Percentiles rank a stretch among this genome's conserved stretches.
phyloP scores from a whole-genome alignment of 2,329 filamentous ascomycete species.

The Monosporascus sp. region DNA sequence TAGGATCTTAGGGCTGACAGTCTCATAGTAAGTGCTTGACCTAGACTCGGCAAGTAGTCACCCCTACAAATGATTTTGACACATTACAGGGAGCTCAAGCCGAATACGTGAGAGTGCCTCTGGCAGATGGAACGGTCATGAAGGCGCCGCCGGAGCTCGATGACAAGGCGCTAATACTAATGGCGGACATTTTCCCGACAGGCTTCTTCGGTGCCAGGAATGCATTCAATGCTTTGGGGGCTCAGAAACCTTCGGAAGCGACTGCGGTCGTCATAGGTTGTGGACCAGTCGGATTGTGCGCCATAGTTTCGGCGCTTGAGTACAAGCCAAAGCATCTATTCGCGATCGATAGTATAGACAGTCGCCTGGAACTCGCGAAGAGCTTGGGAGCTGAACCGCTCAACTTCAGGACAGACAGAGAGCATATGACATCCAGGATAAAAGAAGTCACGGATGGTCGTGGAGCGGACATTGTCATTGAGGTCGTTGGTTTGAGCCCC shows the following conservation, averaged over 20 bases:
- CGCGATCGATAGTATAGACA: constrained; percentile 73
- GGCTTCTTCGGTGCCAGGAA: constrained; percentile 80
- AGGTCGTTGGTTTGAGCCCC: constrained; percentile 66
- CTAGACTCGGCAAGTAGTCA: no score
- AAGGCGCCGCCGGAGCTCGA: constrained; percentile 67
- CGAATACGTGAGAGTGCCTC: constrained; percentile 74
- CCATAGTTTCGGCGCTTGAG: constrained; percentile 70
- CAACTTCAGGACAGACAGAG: constrained; percentile 66
- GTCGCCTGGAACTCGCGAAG: constrained; percentile 67
- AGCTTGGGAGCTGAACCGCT: constrained; percentile 75
- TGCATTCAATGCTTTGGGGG: constrained; percentile 60
- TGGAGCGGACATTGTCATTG: constrained; percentile 80
- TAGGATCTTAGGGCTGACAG: not conserved
- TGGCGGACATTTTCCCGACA: constrained; percentile 90
- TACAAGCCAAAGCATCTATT: constrained; percentile 71
- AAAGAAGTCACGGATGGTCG: constrained; percentile 71
- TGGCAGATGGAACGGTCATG: constrained; percentile 75
- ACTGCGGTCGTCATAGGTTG: constrained; percentile 80
- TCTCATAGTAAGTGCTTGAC: not conserved
- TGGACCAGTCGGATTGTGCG: constrained; percentile 80
- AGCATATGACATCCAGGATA: constrained; percentile 62
- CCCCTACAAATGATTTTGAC: not conserved
- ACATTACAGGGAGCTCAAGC: constrained; percentile 54
- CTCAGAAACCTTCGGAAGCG: constrained; percentile 56
- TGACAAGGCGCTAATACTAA: constrained; percentile 71